Evolutionary conservation across 1,284 basidiomycete genomes (phyloP), one percentile per base, ranked within the genome.

Genomic region (Chiua sp.): DNA sequence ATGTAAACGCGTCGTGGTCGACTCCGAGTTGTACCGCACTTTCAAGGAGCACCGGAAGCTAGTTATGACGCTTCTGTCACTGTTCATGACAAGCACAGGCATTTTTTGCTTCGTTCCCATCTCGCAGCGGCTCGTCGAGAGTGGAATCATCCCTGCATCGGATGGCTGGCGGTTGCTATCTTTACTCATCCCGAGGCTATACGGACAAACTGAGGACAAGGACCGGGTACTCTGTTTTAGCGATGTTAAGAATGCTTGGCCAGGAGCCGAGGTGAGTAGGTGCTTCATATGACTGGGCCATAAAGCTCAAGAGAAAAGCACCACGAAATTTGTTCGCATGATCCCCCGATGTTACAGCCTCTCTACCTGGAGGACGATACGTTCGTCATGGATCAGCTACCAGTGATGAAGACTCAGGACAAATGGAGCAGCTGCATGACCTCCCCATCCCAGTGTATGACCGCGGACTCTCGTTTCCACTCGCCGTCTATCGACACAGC

Each of bases 71-170:
- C 54, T 70, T 1, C 48, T 69, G 20, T 72, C 67, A 3, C 18
- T 59, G 6, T 69, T 72, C 46, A 67, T 62, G 68, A 61, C 66
- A 5, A 68, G 55, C 50, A 62, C 68, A 13, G 70, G 70, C 32
- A 51, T 72, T 10, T 70, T 72, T 54, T 72, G 68, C 52, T 69
- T 70, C 44, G 59, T 69, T 47, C 61, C 70, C n/a, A 69, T 72
- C 47, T 69, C 58, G 18, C 66, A 67, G 37, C 66, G 70, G 64
- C 68, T 70, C 26, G 33, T 68, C 28, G 61, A 67, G 55, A 70
- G 68, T 7, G 68, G 68, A n/a, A 70, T 69, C 56, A 55, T 65
- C 22, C 48, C 65, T 13, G 4, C 39, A 11, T 51, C 66, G 7
- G 50, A 52, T 20, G 23, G 37, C 49, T 61, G 60, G 68, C 50